Base-by-base conservation (phyloP, 805 yeast genomes). In the Saturnispora serradocipensis region DNA sequence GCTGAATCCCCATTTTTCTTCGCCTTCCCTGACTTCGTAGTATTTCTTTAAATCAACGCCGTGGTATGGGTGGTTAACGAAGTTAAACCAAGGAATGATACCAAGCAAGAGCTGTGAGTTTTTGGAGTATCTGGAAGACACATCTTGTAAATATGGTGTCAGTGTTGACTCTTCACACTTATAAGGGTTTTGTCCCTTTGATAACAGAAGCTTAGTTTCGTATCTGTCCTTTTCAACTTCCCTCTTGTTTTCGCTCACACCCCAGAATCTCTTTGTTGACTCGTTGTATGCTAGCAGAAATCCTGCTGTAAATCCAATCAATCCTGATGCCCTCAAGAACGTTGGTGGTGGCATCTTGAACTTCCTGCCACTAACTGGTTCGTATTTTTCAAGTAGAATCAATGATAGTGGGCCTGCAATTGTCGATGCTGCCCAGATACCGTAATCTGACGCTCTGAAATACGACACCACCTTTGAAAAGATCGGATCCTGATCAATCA, bases 61-160 rank as follows among this genome's bases (percentile, higher is more conserved):
- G 67, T 87, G 96, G 71, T 80, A 82, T 59, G 86, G 88, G 67
- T 87, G 96, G 65, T 80, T 70, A 45, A 81, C 88, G 56, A 85
- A 71, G 70, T 88, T 88, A 73, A 88, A 86, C 88, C 88, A 82
- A 24, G 95, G 95, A 60, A 87, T 66, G 54, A 85, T 63, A 51
- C 81, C 77, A 59, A 82, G 64, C 51, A 74, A 70, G 52, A 79
- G 66, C 61, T 79, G 80, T 7, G 95, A 80, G 63, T 81, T 81
- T 58, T 82, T 84, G 24, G 93, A 83, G 73, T 85, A 84, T 71
- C 88, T 77, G 60, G 85, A 80, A 54, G 95, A 81, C 56, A 84
- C 74, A 58, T 81, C 85, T 67, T 86, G 87, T 61, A 84, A 67
- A 72, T 88, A 78, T 54, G 81, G 84, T 46, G 79, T 76, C 68